These are phyloP conservation scores for Fusarium nematophilum DNA, from an alignment of 2,329 filamentous ascomycete species.

Conservation along the genomic window DNA sequence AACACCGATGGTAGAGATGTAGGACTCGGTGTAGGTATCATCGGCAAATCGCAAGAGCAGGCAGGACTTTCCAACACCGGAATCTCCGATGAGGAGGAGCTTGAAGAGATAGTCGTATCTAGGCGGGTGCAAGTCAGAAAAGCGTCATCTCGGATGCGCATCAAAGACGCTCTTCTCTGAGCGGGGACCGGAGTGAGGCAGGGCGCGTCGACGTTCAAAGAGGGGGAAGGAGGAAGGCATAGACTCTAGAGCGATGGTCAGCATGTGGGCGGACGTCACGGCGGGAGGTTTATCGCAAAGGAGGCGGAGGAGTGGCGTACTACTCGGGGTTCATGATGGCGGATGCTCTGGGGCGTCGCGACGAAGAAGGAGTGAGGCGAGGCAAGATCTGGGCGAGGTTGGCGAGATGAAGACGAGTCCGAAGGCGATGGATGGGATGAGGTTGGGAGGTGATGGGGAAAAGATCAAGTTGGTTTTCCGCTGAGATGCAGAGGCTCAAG, in stretches of 20 bases:
- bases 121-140: slow-evolving; percentile 43
- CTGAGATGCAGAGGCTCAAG: slow-evolving; percentile 45
- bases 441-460: slow-evolving; percentile 43
- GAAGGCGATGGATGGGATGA: slow-evolving; percentile 33
- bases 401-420: slow-evolving; percentile 13
- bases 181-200: slow-evolving; percentile 2
- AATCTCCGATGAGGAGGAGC: slow-evolving; percentile 99
- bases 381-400: slow-evolving; percentile 4
- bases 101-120: slow-evolving; percentile 99
- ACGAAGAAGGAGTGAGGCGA: slow-evolving; percentile 7
- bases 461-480: slow-evolving; percentile 40
- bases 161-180: slow-evolving; percentile 7
- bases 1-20: slow-evolving; percentile 99
- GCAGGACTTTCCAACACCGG: slow-evolving; percentile 99
- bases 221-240: slow-evolving; percentile 1
- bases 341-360: slow-evolving; percentile 38
- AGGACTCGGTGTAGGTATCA: slow-evolving; percentile 99
- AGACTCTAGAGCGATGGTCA: slow-evolving; percentile 45
- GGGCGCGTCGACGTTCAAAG: slow-evolving; percentile 14
- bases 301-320: slow-evolving; percentile 67
- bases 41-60: slow-evolving; percentile 97
- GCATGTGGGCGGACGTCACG: slow-evolving; percentile 30
- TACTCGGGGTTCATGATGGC: slow-evolving; percentile 91
- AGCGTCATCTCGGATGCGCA: slow-evolving; percentile 23
- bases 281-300: slow-evolving; percentile 48